These are phyloP conservation scores for Oryza brachyantha DNA, from an alignment of 176 grass and related monocot genomes.

Conservation along the genomic window DNA sequence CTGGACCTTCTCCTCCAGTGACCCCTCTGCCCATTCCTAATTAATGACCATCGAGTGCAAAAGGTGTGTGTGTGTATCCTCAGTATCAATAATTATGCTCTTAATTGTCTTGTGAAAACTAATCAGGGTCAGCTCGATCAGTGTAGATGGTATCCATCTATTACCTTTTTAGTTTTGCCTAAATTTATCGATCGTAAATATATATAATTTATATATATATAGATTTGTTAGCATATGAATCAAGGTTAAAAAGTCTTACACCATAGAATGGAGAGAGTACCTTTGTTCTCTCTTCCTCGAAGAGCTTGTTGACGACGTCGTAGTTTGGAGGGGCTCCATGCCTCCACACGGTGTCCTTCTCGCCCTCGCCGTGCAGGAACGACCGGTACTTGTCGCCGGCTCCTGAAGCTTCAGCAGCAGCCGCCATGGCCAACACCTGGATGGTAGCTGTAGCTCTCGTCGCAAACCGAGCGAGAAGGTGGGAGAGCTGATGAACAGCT, in stretches of 20 bases:
- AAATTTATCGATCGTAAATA: too few relatives aligned
- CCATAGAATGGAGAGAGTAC: slow-evolving; percentile 19
- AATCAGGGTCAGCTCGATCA: too few relatives aligned
- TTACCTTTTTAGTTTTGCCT: too few relatives aligned
- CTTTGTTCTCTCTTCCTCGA: slow-evolving; percentile 67
- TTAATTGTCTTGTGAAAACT: background rate
- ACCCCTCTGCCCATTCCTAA: slow-evolving; percentile 56
- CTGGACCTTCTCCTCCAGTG: slow-evolving; percentile 70
- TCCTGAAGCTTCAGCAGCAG: background rate
- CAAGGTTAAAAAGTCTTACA: too few relatives aligned
- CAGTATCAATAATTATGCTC: too few relatives aligned
- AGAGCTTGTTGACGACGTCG: slow-evolving; percentile 70
- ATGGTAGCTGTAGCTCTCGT: background rate
- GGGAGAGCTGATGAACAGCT: background rate
- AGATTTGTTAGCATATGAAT: too few relatives aligned
- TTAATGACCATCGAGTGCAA: too few relatives aligned
- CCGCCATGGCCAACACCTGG: slow-evolving; percentile 34
- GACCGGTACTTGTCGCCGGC: slow-evolving; percentile 64
- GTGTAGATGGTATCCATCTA: too few relatives aligned
- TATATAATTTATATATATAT: too few relatives aligned
- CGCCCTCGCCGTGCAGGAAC: slow-evolving; percentile 65
- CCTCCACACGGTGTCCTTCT: slow-evolving; percentile 64
- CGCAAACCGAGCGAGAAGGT: background rate
- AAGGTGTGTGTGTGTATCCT: too few relatives aligned
- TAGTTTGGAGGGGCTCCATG: slow-evolving; percentile 65